These are phyloP conservation scores for Lodderomyces pseudojiufengensis DNA, from an alignment of 1,139 yeast genomes.

Conservation along the genomic window DNA sequence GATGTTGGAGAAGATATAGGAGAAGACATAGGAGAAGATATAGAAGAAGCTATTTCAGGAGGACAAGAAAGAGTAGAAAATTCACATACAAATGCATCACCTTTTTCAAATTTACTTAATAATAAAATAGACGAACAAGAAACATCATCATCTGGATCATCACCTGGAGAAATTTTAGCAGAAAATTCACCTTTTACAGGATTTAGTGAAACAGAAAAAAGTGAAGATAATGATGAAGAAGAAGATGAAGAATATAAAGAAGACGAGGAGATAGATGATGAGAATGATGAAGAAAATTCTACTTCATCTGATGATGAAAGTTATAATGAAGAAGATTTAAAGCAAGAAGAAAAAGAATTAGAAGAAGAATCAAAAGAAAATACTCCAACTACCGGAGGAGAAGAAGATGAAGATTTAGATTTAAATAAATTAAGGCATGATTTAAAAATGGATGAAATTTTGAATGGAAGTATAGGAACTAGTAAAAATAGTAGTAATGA, in stretches of 20 bases:
- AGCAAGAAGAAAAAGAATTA: constrained; percentile 11
- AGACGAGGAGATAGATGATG: constrained; percentile 15
- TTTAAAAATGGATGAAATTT: constrained; percentile 30
- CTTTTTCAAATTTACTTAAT: background rate
- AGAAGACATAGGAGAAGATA: constrained; percentile 2
- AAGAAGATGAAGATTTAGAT: constrained; percentile 25
- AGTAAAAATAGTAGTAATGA: constrained; percentile 17
- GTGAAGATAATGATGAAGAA: constrained; percentile 20
- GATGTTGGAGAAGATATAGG: constrained; percentile 6
- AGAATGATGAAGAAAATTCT: constrained; percentile 11
- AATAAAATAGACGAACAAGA: background rate
- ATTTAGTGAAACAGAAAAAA: constrained; percentile 23
- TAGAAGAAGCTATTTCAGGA: background rate
- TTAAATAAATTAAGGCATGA: constrained; percentile 31
- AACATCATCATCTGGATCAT: background rate
- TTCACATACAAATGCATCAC: constrained; percentile 11
- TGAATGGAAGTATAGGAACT: constrained; percentile 5
- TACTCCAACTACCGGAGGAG: constrained; percentile 1
- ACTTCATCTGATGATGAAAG: constrained; percentile 2
- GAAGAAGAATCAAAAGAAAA: constrained; percentile 4
- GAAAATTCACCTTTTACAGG: constrained; percentile 17
- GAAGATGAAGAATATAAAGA: constrained; percentile 16
- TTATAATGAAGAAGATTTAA: constrained; percentile 14
- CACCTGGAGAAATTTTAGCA: constrained; percentile 13
- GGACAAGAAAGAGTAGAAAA: constrained; percentile 12